Evolutionary conservation across 306 rosid species (phyloP), one percentile per base, ranked within the genome.

Genomic region (Trifolium repens): DNA sequence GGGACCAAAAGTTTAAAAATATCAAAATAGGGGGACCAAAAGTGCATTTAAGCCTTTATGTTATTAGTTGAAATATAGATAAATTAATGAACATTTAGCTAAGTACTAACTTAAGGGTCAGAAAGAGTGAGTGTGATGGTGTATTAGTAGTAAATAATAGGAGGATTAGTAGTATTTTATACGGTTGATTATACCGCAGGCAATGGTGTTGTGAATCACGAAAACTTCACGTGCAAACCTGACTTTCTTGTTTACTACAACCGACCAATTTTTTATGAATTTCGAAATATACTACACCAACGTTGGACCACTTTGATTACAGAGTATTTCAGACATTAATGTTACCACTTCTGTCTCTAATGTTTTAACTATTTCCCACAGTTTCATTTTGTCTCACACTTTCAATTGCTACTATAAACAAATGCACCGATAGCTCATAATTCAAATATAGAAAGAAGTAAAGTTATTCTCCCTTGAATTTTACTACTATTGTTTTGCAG

Each of bases 181-280:
- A 57, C 84, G 87, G 87, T 86, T 60, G 81, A 89, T 90, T 86
- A 60, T 71, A 61, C 57, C 84, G 74, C 72, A 84, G 93, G 96
- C 86, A 94, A 90, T 78, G 88, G 57, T 87, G 69, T 81, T 88
- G 97, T 81, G 91, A 88, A 91, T 81, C 91, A 90, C 94, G 81
- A 91, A 90, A 87, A 74, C 81, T 90, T 88, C 98, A 90, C 97
- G 97, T 91, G 98, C 92, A 86, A 87, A 72, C 79, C 91, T 91
- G 94, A 85, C 89, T 70, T 85, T 73, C 78, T 83, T 82, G 88
- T 80, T 84, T 74, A 78, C 78, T 67, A 87, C 81, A 82, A 75
- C 86, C 84, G 80, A 76, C 72, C 82, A 72, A 47, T 22, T 73
- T 71, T 73, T 78, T 75, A 59, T 62, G 16, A 15, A n/a, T 52